Evolutionary conservation across 2,329 filamentous ascomycete species (phyloP).

Genomic region (Alternaria burnsii): DNA sequence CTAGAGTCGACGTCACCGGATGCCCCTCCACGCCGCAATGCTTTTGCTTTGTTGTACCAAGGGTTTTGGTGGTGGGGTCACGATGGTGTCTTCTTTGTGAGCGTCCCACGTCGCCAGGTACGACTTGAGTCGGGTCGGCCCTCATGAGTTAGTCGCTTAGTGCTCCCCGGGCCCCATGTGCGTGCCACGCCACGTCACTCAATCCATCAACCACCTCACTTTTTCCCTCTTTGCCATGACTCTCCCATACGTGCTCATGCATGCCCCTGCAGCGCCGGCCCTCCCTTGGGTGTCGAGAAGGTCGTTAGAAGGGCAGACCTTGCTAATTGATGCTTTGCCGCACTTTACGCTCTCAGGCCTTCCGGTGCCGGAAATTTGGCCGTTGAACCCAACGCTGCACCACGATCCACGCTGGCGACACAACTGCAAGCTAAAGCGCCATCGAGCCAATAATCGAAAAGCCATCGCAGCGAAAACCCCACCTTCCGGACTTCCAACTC

Average conservation of each 20-base stretch:
- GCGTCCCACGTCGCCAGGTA: slow-evolving; percentile 39
- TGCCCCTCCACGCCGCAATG: slow-evolving; percentile 16
- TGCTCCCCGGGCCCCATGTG: slow-evolving; percentile 18
- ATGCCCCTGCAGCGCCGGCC: slow-evolving; percentile 41
- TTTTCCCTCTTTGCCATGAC: slow-evolving; percentile 28
- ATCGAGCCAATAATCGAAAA: slow-evolving; percentile 39
- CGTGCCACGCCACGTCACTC: slow-evolving; percentile 38
- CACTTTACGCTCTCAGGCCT: slow-evolving; percentile 32
- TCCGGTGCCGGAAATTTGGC: slow-evolving; percentile 24
- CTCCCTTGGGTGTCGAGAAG: slow-evolving; percentile 30
- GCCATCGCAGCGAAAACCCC: slow-evolving; percentile 31
- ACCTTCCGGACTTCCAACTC: slow-evolving; percentile 38
- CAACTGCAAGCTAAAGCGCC: slow-evolving; percentile 37
- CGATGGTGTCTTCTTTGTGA: slow-evolving; percentile 20
- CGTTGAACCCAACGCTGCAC: slow-evolving; percentile 38
- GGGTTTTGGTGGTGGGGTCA: slow-evolving; percentile 21
- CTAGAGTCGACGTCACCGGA: slow-evolving; percentile 13
- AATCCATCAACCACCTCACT: slow-evolving; percentile 34
- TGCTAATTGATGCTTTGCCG: slow-evolving; percentile 27
- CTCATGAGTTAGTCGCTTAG: slow-evolving; percentile 24
- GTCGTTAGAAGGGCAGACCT: slow-evolving; percentile 27
- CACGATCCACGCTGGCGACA: slow-evolving; percentile 33
- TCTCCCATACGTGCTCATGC: slow-evolving; percentile 18
- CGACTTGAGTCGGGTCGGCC: slow-evolving; percentile 19
- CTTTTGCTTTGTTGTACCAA: slow-evolving; percentile 25